A percentile compares a stretch with the other conserved stretches of the same genome.
phyloP scores from a whole-genome alignment of 2,329 filamentous ascomycete species.

The Ceratocystis huliohia region DNA sequence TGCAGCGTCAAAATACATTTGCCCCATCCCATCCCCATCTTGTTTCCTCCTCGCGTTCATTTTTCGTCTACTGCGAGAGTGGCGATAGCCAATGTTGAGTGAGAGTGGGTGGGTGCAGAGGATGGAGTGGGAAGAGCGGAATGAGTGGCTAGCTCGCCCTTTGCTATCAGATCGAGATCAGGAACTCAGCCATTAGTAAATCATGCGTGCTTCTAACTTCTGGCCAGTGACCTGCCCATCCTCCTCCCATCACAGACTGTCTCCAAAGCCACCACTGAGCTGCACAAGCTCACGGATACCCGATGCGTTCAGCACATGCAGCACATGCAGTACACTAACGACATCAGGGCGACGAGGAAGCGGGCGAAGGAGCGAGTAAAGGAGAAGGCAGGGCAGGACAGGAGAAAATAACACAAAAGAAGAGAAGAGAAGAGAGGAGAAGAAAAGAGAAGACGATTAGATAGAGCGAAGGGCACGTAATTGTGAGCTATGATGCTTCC shows the following conservation, averaged over 20 bases:
- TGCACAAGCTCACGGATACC: neutral
- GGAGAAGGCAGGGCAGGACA: neutral
- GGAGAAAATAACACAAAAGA: neutral
- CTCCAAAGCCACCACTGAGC: neutral
- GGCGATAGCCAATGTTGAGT: neutral
- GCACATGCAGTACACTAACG: neutral
- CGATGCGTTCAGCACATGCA: neutral
- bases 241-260: neutral
- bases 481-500: constrained; percentile 1
- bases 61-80: neutral
- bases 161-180: constrained; percentile 2
- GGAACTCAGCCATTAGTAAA: neutral
- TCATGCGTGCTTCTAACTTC: neutral
- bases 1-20: constrained; percentile 3
- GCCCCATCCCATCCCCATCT: neutral
- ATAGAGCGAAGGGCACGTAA: neutral
- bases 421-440: neutral
- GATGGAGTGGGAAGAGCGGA: neutral
- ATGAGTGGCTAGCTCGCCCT: neutral
- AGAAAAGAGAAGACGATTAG: neutral
- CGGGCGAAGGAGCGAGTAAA: neutral
- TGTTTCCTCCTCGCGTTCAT: neutral
- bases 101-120: neutral
- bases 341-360: too few species aligned
- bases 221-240: neutral